Base-by-base conservation (phyloP, 176 grass and related monocot genomes). In the Oropetium thomaeum region DNA sequence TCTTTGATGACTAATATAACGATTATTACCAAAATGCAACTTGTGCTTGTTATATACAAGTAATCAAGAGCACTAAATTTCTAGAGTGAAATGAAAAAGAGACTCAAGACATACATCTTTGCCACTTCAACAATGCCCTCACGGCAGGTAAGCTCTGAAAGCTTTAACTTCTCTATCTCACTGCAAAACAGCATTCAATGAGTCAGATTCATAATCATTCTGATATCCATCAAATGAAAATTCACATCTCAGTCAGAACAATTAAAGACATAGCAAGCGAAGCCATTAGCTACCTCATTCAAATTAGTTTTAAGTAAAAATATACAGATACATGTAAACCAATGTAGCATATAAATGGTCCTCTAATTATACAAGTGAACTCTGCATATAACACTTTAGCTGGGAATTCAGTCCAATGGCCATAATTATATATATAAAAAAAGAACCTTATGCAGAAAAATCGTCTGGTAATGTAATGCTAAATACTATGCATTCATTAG, bases 161-260 rank as follows among this genome's bases (percentile, higher is more conserved):
- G 87, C 84, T 96, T 96, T 87, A 96, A 62, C 82, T 96, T 96
- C 70, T 96, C 93, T 87, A 92, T 96, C 67, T 96, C 93, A 80
- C 89, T 96, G 86, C 31, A 79, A 64, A 68, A 80, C 27, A 70
- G 34, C 41, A 90, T 73, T 17, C 15, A 31, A 70, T 59, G 1
- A 41, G 43, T 27, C 47, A 15, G 26, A 19, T 45, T 84, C 37
- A 78, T 27, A 69, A 84, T 64, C 47, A 72, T 71, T 55, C 13
- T 41, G 3, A 70, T 68, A 29, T 49, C 19, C 33, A 77, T 65
- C 29, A 57, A 57, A 26, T 57, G 58, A 58, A 61, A 9, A 25
- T 4, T 7, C 5, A 59, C 53, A 44, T 1, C 62, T 15, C 73
- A 31, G 5, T 19, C 59, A 55, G 32, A 43, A 14, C 19, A 33